Evolutionary conservation across 129 eudicot species (phyloP), one percentile per base, ranked within the genome.

Genomic region (Lonicera japonica): DNA sequence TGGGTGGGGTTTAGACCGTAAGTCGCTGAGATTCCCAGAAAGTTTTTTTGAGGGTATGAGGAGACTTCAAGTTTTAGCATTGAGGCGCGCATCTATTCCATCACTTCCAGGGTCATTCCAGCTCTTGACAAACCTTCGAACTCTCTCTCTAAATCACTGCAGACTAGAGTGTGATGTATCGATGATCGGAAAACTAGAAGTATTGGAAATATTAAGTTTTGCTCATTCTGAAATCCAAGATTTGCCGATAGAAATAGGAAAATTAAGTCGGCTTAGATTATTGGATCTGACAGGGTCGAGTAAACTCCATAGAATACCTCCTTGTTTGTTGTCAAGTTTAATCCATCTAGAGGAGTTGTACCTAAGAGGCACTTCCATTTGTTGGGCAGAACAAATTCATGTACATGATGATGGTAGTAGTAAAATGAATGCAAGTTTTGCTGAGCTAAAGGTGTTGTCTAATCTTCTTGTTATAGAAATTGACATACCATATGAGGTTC

Each of bases 161-260:
- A 24, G 23, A 29, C 36, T 29, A 29, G 36, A 29, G 6, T 2
- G 60, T 25, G 66, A 66, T n/a, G 43, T 66, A 16, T 47, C 67
- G 16, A 8, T 43, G 40, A 66, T 73, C 11, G 62, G 56, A 25
- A 24, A 40, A 21, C 61, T 73, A 18, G 21, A 2, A 11, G 65
- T 51, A n/a, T 50, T 72, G 20, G 40, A 45, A 64, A 59, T 65
- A 20, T 65, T 73, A 11, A 72, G 66, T 22, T 58, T 72, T 19
- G 14, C 48, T 52, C 45, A 18, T 21, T 72, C 36, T 29, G 36
- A 29, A 29, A 29, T 29, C 36, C 36, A 29, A 29, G 36, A 29
- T 29, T 29, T 29, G 14, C 61, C 73, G 0, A 34, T 8, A 12
- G 63, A 34, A 52, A 66, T 73, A 14, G 66, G 54, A 47, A 17